These are phyloP conservation scores for Bipolaris victoriae DNA, from an alignment of 2,329 filamentous ascomycete genomes.

Conservation along the genomic window DNA sequence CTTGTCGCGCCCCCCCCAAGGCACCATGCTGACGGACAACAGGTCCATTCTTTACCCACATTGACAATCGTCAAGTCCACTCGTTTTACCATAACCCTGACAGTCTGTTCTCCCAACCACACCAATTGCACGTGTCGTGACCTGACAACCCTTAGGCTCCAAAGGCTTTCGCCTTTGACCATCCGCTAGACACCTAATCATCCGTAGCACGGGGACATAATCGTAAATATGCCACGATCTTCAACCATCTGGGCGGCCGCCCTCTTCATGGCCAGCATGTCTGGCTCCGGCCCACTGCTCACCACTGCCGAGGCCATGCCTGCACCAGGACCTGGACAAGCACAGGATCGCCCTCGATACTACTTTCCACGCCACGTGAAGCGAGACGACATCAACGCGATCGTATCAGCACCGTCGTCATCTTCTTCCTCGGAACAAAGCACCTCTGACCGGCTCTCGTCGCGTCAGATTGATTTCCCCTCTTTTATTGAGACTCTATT, in stretches of 20 bases:
- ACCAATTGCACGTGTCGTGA: constrained; percentile 10
- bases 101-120: constrained; percentile 35
- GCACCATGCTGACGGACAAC: constrained; percentile 20
- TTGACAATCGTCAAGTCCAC: constrained; percentile 58
- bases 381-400: constrained; percentile 48
- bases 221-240: constrained; percentile 53
- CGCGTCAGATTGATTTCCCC: constrained; percentile 32
- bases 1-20: not conserved
- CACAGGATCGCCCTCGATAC: constrained; percentile 50
- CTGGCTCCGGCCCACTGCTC: constrained; percentile 53
- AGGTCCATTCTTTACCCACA: constrained; percentile 48
- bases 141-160: constrained; percentile 25
- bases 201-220: constrained; percentile 37
- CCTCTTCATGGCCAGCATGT: constrained; percentile 52
- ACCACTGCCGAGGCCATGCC: constrained; percentile 58
- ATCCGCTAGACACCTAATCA: constrained; percentile 29
- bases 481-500: constrained; percentile 39
- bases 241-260: constrained; percentile 56
- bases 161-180: constrained; percentile 23
- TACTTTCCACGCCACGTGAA: constrained; percentile 57
- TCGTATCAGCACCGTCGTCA: constrained; percentile 29
- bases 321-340: constrained; percentile 48
- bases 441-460: constrained; percentile 26
- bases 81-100: constrained; percentile 56
- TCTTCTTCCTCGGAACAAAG: constrained; percentile 13